Evolutionary conservation across 441 rosid species (phyloP), one percentile per base, ranked within the genome.

Genomic region (Lepidium campestre): DNA sequence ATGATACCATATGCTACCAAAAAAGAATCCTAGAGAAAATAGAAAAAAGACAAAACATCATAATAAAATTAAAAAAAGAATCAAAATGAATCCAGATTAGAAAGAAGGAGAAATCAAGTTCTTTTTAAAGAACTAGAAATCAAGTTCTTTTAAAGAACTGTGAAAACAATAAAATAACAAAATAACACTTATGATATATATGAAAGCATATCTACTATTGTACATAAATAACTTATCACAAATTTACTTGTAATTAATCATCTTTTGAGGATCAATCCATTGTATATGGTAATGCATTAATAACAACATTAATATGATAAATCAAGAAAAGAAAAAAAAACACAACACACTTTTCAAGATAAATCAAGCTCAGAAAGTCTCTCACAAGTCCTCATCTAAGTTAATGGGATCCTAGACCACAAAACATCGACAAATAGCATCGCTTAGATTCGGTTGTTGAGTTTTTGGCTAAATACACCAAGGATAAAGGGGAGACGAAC

Each of bases 1-100:
- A 60, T 50, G 13, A 55, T 45, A 56, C 46, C 39, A 58, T 36
- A 57, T 55, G 55, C 45, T 54, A 56, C 63, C 11, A 42, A 7
- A 34, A 41, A 12, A 9, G 20, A 4, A 56, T 5, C 46, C 57
- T 12, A 3, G 20, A 14, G 9, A n/a, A 20, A 5, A 42, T 10
- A 18, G 6, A 19, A 4, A 17, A 4, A 12, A n/a, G n/a, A 29
- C 34, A 29, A 29, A 29, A 7, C 34, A 5, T 29, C n/a, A n/a
- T 29, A 6, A 10, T n/a, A 5, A 32, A 18, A 18, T 9, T 13
- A 2, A 7, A 4, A n/a, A 49, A 63, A 25, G 6, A 58, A 25
- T 36, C 39, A 19, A 34, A 62, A 9, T 14, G 39, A 34, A 8
- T 20, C 34, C 7, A 29, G 46, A 62, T 12, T 19, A 34, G 7